Conservation (phyloP, 345 rosid genomes). For the Brassica incana region DNA sequence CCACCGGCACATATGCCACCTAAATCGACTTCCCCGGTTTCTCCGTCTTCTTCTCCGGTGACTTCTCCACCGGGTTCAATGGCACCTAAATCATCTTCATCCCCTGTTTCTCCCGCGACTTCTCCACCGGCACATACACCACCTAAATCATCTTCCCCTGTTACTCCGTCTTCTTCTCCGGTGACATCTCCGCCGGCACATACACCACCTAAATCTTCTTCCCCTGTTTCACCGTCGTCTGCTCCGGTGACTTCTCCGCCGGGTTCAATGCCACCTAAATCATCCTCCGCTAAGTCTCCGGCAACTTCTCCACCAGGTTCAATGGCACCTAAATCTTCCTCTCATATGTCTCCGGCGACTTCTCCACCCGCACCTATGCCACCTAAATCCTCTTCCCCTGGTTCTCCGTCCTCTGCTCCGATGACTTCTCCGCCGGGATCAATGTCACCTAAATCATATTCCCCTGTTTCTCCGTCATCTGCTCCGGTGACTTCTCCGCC, state of each 20-base stretch:
- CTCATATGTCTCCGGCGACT: not conserved
- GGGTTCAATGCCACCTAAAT: constrained; percentile 16
- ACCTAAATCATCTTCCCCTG: not conserved
- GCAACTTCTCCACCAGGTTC: not conserved
- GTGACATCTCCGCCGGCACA: constrained; percentile 21
- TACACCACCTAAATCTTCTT: constrained; percentile 14
- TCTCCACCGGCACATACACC: not conserved
- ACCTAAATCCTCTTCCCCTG: constrained; percentile 28
- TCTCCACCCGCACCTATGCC: constrained; percentile 2
- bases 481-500: constrained; percentile 5
- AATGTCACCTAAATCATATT: not conserved
- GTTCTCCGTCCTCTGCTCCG: not conserved
- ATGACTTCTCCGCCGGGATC: constrained; percentile 13
- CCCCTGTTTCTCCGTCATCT: not conserved
- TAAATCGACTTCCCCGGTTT: constrained; percentile 8
- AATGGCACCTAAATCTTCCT: not conserved
- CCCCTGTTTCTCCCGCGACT: not conserved
- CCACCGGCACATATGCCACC: constrained; percentile 18
- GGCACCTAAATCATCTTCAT: not conserved
- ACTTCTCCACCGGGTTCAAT: not conserved
- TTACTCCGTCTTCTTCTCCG: not conserved
- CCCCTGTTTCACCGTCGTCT: constrained; percentile 29
- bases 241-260: not conserved
- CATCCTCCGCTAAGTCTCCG: not conserved
- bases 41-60: constrained; percentile 1